These are phyloP conservation scores for Metarhizium humberi DNA, from an alignment of 2,329 filamentous ascomycete genomes.

Conservation along the genomic window DNA sequence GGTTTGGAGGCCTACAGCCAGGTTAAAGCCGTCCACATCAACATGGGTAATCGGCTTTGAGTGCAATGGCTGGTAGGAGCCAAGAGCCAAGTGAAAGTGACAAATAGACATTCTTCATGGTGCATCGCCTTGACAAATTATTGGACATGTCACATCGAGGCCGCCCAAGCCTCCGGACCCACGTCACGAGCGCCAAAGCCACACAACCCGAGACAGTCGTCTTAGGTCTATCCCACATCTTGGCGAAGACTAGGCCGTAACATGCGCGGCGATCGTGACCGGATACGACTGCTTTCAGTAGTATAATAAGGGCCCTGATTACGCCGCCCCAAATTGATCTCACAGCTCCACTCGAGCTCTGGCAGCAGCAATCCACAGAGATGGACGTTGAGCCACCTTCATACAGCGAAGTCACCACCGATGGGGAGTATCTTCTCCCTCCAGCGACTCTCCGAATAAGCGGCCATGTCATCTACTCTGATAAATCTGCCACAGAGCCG, in stretches of 20 bases:
- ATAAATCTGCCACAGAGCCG: slow-evolving; percentile 17
- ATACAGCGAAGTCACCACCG: slow-evolving; percentile 10
- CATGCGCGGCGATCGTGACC: no score
- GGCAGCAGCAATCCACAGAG: not conserved
- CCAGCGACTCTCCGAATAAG: slow-evolving; percentile 23
- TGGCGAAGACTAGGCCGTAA: no score
- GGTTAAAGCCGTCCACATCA: slow-evolving; percentile 4
- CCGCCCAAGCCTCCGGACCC: not conserved
- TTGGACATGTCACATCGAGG: not conserved
- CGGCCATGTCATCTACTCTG: slow-evolving; percentile 25
- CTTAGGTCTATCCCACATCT: no score
- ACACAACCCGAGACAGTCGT: not conserved
- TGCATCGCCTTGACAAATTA: not conserved
- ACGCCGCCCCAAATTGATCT: not conserved
- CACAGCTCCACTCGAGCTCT: not conserved
- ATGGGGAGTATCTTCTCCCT: slow-evolving; percentile 12
- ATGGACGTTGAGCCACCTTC: slow-evolving; percentile 11
- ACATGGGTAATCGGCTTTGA: slow-evolving; percentile 3
- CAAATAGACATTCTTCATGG: not conserved
- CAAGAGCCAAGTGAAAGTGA: not conserved
- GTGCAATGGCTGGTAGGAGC: not conserved
- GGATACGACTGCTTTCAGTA: no score
- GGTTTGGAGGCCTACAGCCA: slow-evolving; percentile 7
- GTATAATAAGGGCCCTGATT: not conserved
- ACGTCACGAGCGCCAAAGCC: not conserved